These are phyloP conservation scores for Teunomyces lycoperdinae DNA, from an alignment of 805 yeast genomes.

Conservation along the genomic window DNA sequence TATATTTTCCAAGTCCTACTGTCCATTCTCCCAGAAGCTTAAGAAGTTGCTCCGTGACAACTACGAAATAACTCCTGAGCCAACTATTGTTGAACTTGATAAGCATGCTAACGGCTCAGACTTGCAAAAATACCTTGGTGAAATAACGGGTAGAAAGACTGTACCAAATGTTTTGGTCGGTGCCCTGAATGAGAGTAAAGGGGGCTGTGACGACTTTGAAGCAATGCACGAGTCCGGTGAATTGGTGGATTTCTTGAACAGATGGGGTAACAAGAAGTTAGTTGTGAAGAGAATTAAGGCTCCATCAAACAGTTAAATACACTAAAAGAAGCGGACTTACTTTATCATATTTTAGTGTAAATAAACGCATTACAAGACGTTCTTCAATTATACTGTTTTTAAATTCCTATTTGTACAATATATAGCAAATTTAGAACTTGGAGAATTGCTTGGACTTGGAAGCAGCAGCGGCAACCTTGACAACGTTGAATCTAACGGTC, in stretches of 20 bases:
- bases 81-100: conserved; percentile 78
- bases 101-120: conserved; percentile 70
- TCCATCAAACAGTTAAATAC: conserved; percentile 48
- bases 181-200: conserved; percentile 59
- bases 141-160: conserved; percentile 72
- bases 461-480: conserved; percentile 87
- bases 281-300: conserved; percentile 49
- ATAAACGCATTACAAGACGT: background rate
- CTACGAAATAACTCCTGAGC: conserved; percentile 71
- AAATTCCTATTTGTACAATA: conserved; percentile 4
- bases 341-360: too few relatives aligned
- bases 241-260: conserved; percentile 48
- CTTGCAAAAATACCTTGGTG: conserved; percentile 68
- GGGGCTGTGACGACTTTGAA: conserved; percentile 84
- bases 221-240: conserved; percentile 56
- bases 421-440: conserved; percentile 71
- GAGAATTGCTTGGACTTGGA: conserved; percentile 93
- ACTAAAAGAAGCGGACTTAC: background rate
- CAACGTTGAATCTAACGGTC: conserved; percentile 99
- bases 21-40: conserved; percentile 76
- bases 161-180: conserved; percentile 88
- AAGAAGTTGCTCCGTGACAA: conserved; percentile 62
- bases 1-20: conserved; percentile 51
- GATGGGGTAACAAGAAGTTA: conserved; percentile 62
- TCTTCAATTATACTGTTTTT: conserved; percentile 2